Conservation (phyloP, 2,329 filamentous ascomycete genomes). For the Trichoderma sp. region DNA sequence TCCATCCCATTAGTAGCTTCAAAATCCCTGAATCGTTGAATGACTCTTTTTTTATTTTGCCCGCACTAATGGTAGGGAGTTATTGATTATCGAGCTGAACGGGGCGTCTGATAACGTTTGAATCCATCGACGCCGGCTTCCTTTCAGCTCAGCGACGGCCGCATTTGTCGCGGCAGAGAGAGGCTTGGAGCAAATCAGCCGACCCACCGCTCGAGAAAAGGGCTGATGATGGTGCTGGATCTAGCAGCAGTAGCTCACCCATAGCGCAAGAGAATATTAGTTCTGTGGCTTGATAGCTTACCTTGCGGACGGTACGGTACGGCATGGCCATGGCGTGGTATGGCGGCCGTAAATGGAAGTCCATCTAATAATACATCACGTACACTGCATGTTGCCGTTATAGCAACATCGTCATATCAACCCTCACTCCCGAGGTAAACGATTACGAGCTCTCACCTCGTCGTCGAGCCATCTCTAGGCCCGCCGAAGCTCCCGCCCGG, state of each 20-base stretch:
- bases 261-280: background rate
- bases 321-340: background rate
- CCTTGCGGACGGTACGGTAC: background rate
- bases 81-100: background rate
- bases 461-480: too few relatives aligned
- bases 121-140: background rate
- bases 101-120: background rate
- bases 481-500: conserved; percentile 15
- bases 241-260: background rate
- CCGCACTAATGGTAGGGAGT: background rate
- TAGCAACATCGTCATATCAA: background rate
- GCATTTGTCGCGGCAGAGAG: conserved; percentile 4
- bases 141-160: conserved; percentile 5
- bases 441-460: background rate
- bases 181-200: conserved; percentile 19
- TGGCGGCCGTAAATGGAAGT: conserved; percentile 7
- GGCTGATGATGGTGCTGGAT: background rate
- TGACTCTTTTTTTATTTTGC: background rate
- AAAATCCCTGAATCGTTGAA: background rate
- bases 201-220: background rate
- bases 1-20: background rate
- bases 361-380: background rate
- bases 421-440: background rate
- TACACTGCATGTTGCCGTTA: background rate
- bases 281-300: background rate